A percentile compares a stretch with the other conserved stretches of the same genome.
These are phyloP conservation scores for Tolypocladium inflatum DNA, from an alignment of 2,329 filamentous ascomycete species.

Conservation along the genomic window DNA sequence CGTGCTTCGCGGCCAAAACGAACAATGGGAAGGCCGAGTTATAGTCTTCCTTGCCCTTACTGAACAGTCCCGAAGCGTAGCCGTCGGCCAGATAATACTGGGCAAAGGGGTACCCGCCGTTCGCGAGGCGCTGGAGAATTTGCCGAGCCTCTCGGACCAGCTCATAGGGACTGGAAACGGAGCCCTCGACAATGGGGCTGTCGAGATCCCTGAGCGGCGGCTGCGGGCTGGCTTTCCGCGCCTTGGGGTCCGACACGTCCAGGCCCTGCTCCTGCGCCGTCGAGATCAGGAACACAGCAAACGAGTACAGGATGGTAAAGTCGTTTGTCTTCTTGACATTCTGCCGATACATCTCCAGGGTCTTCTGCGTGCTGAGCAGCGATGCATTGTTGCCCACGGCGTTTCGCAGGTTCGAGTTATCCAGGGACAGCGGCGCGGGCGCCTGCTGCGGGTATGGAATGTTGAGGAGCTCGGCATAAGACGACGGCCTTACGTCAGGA, in stretches of 20 bases:
- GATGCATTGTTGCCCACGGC: slow-evolving; percentile 85
- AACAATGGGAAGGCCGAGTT: slow-evolving; percentile 90
- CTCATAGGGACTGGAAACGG: slow-evolving; percentile 49
- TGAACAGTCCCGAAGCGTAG: slow-evolving; percentile 88
- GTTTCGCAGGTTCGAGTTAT: slow-evolving; percentile 72
- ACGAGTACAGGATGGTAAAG: slow-evolving; percentile 84
- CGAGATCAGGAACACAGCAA: slow-evolving; percentile 88
- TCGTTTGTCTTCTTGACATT: slow-evolving; percentile 98
- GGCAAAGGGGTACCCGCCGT: slow-evolving; percentile 87
- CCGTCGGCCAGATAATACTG: slow-evolving; percentile 97
- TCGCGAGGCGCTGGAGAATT: slow-evolving; percentile 78
- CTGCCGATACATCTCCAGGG: slow-evolving; percentile 91
- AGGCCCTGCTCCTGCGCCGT: slow-evolving; percentile 71
- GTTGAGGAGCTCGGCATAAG: slow-evolving; percentile 53
- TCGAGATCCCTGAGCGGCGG: slow-evolving; percentile 34
- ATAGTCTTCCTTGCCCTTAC: slow-evolving; percentile 86
- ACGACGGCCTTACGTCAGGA: slow-evolving; percentile 42
- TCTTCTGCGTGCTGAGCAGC: slow-evolving; percentile 83
- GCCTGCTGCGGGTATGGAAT: slow-evolving; percentile 72
- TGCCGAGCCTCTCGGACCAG: slow-evolving; percentile 79
- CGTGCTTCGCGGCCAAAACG: slow-evolving; percentile 87
- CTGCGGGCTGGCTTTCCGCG: slow-evolving; percentile 37
- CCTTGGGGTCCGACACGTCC: slow-evolving; percentile 36
- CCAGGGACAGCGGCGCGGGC: slow-evolving; percentile 56
- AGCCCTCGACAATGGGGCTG: slow-evolving; percentile 34